Percentiles rank a stretch among this genome's conserved stretches.
These are phyloP conservation scores for Phytomonas sp. DNA, from an alignment of 208 protist species.

Conservation along the genomic window DNA sequence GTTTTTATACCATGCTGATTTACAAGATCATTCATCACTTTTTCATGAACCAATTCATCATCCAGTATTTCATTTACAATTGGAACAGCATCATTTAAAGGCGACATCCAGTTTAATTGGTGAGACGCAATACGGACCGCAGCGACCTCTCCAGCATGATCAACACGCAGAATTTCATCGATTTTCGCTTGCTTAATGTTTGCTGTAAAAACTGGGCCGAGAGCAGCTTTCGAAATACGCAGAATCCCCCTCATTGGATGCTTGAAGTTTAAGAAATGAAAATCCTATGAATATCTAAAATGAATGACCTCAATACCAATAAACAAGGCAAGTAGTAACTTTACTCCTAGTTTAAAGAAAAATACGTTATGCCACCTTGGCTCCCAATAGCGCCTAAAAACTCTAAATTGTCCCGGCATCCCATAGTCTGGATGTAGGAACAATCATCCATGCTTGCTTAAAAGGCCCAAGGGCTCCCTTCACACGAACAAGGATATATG, in stretches of 20 bases:
- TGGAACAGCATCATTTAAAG: conserved; percentile 46
- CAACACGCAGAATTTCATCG: conserved; percentile 73
- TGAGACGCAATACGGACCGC: conserved; percentile 68
- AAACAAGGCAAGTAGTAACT: neutral
- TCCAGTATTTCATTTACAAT: conserved; percentile 72
- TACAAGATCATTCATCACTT: conserved; percentile 69
- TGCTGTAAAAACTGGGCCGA: conserved; percentile 31
- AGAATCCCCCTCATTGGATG: conserved; percentile 19
- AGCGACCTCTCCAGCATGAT: conserved; percentile 76
- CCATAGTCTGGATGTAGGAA: neutral
- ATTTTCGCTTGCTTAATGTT: conserved; percentile 59
- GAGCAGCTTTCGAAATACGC: neutral
- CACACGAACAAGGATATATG: neutral
- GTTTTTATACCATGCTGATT: conserved; percentile 47
- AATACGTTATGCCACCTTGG: neutral
- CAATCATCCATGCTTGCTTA: neutral
- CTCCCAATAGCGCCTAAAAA: neutral
- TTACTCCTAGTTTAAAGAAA: neutral
- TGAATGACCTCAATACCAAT: neutral
- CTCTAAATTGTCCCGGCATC: neutral
- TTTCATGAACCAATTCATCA: conserved; percentile 68
- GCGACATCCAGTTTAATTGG: conserved; percentile 77
- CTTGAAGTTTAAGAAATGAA: neutral
- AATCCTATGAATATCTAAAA: neutral
- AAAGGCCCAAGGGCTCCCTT: neutral